These are phyloP conservation scores for Knufia fluminis DNA, from an alignment of 2,329 filamentous ascomycete species.

Conservation along the genomic window DNA sequence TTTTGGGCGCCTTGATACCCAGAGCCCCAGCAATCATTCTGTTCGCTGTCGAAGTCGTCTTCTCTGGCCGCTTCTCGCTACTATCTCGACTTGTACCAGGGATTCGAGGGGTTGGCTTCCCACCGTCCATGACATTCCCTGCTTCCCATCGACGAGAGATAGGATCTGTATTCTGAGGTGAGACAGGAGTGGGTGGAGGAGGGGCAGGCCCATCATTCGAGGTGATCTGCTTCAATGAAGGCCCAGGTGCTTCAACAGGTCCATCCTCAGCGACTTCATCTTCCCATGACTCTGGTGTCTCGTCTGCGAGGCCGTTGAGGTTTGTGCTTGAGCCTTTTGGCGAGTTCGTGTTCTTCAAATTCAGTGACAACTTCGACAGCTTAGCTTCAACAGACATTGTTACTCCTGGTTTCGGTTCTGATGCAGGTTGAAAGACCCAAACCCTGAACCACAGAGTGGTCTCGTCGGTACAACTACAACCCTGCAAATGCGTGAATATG, in stretches of 20 bases:
- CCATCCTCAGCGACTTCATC: constrained; percentile 24
- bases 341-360: constrained; percentile 7
- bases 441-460: not conserved
- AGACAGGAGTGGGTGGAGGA: constrained; percentile 60
- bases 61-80: constrained; percentile 55
- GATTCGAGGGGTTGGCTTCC: constrained; percentile 13
- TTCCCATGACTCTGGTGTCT: constrained; percentile 42
- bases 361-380: constrained; percentile 15
- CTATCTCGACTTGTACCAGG: too few relatives aligned
- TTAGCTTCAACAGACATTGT: constrained; percentile 13
- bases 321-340: not conserved
- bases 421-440: not conserved
- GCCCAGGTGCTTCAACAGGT: constrained; percentile 14
- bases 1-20: constrained; percentile 68
- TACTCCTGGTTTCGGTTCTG: too few relatives aligned
- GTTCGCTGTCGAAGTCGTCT: constrained; percentile 83
- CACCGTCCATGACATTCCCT: constrained; percentile 4
- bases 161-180: constrained; percentile 30
- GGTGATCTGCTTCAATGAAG: constrained; percentile 13
- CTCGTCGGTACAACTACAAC: too few relatives aligned
- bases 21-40: constrained; percentile 83
- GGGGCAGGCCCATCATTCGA: constrained; percentile 26
- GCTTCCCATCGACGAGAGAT: constrained; percentile 2
- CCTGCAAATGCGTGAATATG: too few relatives aligned
- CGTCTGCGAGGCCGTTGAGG: constrained; percentile 39